A percentile compares a stretch with the other conserved stretches of the same genome.
These are phyloP conservation scores for Sordariomycetes sp. DNA, from an alignment of 2,329 filamentous ascomycete species.

Conservation along the genomic window DNA sequence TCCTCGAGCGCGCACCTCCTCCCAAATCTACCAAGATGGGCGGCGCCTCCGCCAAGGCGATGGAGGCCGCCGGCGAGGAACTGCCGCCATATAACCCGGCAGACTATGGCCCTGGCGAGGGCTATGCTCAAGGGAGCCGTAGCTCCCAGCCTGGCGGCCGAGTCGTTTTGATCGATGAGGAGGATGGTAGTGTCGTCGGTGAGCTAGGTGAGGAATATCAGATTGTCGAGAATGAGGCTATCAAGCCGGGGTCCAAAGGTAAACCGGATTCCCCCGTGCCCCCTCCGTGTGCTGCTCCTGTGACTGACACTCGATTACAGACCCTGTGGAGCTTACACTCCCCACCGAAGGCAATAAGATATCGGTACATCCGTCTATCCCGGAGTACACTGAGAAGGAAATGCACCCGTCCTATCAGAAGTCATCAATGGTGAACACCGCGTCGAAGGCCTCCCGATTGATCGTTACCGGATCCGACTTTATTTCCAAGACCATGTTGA, in stretches of 20 bases:
- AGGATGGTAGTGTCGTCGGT: conserved; percentile 90
- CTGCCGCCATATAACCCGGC: conserved; percentile 68
- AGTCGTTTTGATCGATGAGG: conserved; percentile 89
- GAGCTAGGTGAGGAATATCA: conserved; percentile 77
- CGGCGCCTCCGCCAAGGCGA: conserved; percentile 25
- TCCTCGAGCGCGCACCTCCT: conserved; percentile 72
- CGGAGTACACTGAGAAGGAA: conserved; percentile 65
- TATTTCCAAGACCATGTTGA: conserved; percentile 66
- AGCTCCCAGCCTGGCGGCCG: conserved; percentile 50
- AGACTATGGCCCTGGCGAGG: conserved; percentile 70
- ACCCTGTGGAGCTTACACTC: conserved; percentile 71
- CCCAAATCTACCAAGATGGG: conserved; percentile 24
- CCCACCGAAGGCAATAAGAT: conserved; percentile 55
- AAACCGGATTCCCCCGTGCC: conserved; percentile 9
- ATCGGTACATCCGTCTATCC: conserved; percentile 53
- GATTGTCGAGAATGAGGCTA: conserved; percentile 62
- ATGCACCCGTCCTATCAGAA: conserved; percentile 87
- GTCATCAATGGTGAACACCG: conserved; percentile 76
- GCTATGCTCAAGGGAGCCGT: conserved; percentile 55
- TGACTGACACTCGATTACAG: conserved; percentile 17
- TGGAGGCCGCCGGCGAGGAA: conserved; percentile 28
- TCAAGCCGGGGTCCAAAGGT: conserved; percentile 90
- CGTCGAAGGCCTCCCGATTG: conserved; percentile 77
- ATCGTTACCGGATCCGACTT: conserved; percentile 81
- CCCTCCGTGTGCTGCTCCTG: neutral